Evolutionary conservation across 768 basidiomycete species (phyloP), one percentile per base, ranked within the genome.

Genomic region (Phlebiopsis flavidoalba): DNA sequence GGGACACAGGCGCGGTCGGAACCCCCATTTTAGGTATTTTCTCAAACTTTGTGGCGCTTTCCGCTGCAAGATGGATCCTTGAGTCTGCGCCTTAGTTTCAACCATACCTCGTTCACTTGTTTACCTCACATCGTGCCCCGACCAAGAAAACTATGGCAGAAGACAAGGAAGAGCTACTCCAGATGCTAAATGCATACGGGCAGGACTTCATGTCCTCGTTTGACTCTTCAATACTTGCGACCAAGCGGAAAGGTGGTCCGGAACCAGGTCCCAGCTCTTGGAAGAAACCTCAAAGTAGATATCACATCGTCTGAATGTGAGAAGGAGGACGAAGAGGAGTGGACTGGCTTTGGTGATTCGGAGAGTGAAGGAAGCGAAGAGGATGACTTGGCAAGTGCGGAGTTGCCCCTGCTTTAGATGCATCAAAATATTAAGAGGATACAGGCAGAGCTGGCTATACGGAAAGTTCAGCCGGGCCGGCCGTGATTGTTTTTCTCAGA

Each of bases 401-500:
- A 24, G 5, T 5, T 12, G 12, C 17, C 33, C 12, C 50, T 53
- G 12, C 26, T 24, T n/a, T 53, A 35, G 14, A 53, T 53, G 14
- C 26, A 31, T 15, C 50, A 22, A 22, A 26, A 51, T 7, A 31
- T 53, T n/a, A 24, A 45, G 6, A 36, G 4, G 7, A 1, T 12
- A 36, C 37, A 53, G 53, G 21, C 35, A 33, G n/a, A 19, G 12
- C 11, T 12, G 14, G 2, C 8, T 19, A 55, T 19, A 21, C 15
- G 10, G 35, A 26, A 46, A 60, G 14, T 22, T 5, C 58, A 15
- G 21, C 45, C 15, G 50, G 66, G 51, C 75, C 79, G 24, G 75
- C 82, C 57, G 78, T 90, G 15, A 78, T 87, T 0, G 77, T 90
- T 0, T 92, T 90, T 71, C n/a, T 71, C 73, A 8, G 82, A 82